Evolutionary conservation across 129 eudicot species (phyloP).

Genomic region (Cynara cardunculus): DNA sequence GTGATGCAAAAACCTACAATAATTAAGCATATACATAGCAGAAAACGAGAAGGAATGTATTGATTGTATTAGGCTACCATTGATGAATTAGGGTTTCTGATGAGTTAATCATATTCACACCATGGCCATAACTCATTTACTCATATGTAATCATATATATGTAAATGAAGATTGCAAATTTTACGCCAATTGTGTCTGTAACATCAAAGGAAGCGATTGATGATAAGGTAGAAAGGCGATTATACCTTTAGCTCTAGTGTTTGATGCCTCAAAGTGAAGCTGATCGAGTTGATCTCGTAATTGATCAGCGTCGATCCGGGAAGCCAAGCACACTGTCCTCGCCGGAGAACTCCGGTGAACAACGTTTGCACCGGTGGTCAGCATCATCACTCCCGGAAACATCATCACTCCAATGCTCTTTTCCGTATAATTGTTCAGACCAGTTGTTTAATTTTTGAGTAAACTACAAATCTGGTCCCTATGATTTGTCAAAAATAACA

Average conservation of each 20-base stretch:
- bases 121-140: not conserved
- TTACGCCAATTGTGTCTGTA: too few relatives aligned
- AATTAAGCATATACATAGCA: not conserved
- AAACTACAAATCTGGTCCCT: too few relatives aligned
- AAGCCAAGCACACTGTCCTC: slow-evolving; percentile 34
- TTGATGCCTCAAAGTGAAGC: slow-evolving; percentile 51
- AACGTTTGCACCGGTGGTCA: slow-evolving; percentile 12
- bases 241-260: slow-evolving; percentile 48
- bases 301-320: slow-evolving; percentile 33
- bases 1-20: not conserved
- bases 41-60: not conserved
- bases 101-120: not conserved
- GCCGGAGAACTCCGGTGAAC: not conserved
- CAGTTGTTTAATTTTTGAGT: too few relatives aligned
- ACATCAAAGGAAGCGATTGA: not conserved
- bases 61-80: not conserved
- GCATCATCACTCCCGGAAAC: slow-evolving; percentile 27
- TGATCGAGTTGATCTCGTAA: slow-evolving; percentile 53
- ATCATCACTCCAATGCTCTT: slow-evolving; percentile 7
- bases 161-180: not conserved
- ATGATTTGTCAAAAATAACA: too few relatives aligned
- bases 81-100: not conserved
- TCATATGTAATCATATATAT: not conserved
- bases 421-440: not conserved
- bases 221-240: not conserved